Evolutionary conservation across 192 early-diverging fungal species (phyloP), one percentile per base, ranked within the genome.

Genomic region (Chytriomyces confervae): DNA sequence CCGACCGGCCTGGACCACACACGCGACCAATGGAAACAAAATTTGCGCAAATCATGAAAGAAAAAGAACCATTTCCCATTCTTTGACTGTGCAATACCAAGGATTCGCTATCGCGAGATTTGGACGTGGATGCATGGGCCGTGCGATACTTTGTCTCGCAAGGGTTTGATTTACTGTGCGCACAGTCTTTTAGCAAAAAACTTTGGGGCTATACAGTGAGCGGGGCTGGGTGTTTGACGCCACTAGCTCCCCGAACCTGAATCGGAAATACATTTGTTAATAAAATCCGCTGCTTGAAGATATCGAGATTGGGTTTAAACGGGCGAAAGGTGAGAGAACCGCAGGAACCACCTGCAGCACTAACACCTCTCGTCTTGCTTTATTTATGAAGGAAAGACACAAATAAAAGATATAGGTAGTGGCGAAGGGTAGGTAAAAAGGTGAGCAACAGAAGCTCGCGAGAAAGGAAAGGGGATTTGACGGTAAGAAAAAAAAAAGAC

Each of bases 1-100:
- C 97, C 97, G 36, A 99, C 97, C 0, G 97, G 97, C 79, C 94
- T 99, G 48, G 97, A 99, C 79, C 97, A 96, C 43, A 94, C 96
- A 0, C 86, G 88, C n/a, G 95, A 92, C 61, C 94, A 99, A 84
- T 99, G 97, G 97, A 91, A 91, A 81, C 80, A 85, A 65, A 85
- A 65, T 96, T 99, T 73, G 96, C 96, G 27, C 87, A 91, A 45
- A 91, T 94, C n/a, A 92, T 95, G 86, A 83, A 85, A 79, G 82
- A 85, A 70, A 92, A 92, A 72, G 67, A 79, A 27, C 43, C 96
- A 95, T 79, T 94, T 98, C 81, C 92, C 94, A 23, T 97, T 99
- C 91, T 98, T 99, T 79, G 97, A 99, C 83, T 95, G 92, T 82
- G 97, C 97, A 27, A 27, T 99, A 99, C 90, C 96, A 98, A 88